Percentiles rank a stretch among this genome's conserved stretches.
These are phyloP conservation scores for Fonsecaea pedrosoi DNA, from an alignment of 2,329 filamentous ascomycete genomes.

Conservation along the genomic window DNA sequence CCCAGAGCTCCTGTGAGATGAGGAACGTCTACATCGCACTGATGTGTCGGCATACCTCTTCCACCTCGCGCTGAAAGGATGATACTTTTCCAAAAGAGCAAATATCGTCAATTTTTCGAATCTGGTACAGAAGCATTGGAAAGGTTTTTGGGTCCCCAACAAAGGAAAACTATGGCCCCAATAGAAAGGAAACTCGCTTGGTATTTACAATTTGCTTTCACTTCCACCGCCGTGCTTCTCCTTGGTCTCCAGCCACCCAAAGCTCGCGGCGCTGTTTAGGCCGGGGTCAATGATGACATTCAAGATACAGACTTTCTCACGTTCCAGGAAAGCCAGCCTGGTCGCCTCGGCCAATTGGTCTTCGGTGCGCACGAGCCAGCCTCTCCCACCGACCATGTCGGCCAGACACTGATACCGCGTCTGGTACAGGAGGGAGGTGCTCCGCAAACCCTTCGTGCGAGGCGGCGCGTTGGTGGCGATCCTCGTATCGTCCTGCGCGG, in stretches of 20 bases:
- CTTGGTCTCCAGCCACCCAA: conserved; percentile 47
- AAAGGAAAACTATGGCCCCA: too few species aligned
- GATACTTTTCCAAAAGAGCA: too few species aligned
- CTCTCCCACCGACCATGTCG: conserved; percentile 61
- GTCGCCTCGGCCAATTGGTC: conserved; percentile 60
- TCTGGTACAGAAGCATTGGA: too few species aligned
- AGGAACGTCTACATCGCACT: too few species aligned
- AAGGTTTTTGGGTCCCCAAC: not conserved
- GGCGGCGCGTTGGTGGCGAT: not conserved
- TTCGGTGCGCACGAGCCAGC: conserved; percentile 59
- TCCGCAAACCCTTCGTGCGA: conserved; percentile 50
- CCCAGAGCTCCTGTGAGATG: too few species aligned
- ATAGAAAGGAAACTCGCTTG: not conserved
- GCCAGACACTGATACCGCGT: conserved; percentile 63
- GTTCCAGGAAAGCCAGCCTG: conserved; percentile 56
- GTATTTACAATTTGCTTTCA: conserved; percentile 23
- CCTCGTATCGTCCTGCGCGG: conserved; percentile 43
- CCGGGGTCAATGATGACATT: conserved; percentile 64
- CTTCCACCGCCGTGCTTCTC: conserved; percentile 35
- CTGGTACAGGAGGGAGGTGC: conserved; percentile 61
- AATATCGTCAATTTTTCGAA: too few species aligned
- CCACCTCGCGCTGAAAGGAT: too few species aligned
- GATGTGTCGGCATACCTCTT: too few species aligned
- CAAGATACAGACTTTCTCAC: conserved; percentile 54
- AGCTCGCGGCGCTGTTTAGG: conserved; percentile 50